A percentile compares a stretch with the other conserved stretches of the same genome.
These are phyloP conservation scores for Pleochaeta shiraiana DNA, from an alignment of 2,329 filamentous ascomycete species.

Conservation along the genomic window DNA sequence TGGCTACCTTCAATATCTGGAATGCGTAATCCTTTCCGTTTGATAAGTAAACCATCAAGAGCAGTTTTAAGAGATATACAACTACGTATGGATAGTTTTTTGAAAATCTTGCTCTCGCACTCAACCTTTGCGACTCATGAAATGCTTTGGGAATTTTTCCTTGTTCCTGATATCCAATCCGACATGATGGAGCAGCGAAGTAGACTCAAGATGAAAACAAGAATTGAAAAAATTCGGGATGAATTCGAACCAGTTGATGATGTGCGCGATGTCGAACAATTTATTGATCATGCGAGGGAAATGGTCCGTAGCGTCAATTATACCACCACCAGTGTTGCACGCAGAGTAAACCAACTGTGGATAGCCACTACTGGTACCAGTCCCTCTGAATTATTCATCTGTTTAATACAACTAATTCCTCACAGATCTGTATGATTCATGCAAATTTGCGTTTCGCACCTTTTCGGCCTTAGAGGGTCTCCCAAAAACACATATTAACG, in stretches of 20 bases:
- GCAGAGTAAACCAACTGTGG: constrained; percentile 53
- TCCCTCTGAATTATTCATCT: neutral
- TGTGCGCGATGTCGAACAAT: constrained; percentile 74
- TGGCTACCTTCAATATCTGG: constrained; percentile 70
- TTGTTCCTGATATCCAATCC: constrained; percentile 81
- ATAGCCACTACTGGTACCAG: constrained; percentile 36
- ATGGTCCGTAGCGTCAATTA: constrained; percentile 71
- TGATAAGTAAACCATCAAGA: constrained; percentile 77
- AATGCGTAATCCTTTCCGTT: constrained; percentile 72
- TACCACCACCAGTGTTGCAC: constrained; percentile 61
- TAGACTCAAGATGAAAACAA: constrained; percentile 62
- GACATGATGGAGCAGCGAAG: constrained; percentile 81
- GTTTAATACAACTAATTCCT: constrained; percentile 17
- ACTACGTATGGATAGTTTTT: constrained; percentile 62
- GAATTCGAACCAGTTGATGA: constrained; percentile 73
- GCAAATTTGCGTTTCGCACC: constrained; percentile 29
- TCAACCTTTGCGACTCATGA: constrained; percentile 92
- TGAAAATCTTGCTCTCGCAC: constrained; percentile 69
- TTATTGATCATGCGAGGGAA: constrained; percentile 76
- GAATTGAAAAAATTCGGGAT: constrained; percentile 67
- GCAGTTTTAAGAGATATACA: constrained; percentile 77
- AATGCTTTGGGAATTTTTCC: constrained; percentile 97
- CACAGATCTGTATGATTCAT: constrained; percentile 48
- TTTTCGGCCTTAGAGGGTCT: constrained; percentile 41
- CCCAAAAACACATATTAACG: constrained; percentile 41